Conservation (phyloP, 345 rosid species). For the Populus davidiana region DNA sequence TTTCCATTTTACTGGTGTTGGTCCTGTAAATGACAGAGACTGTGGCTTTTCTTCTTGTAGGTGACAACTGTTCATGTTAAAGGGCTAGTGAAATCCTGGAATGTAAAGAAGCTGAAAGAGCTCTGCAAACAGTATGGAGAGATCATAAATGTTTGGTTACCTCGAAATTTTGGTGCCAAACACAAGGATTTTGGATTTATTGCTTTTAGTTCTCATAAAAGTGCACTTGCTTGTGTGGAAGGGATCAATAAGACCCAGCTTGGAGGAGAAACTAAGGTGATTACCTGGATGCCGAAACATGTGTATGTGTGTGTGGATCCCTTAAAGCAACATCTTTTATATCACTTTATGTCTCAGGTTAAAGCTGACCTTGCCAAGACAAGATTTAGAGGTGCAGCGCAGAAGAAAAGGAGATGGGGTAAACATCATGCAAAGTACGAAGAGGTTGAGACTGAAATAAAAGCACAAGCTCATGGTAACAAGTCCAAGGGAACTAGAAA, state of each 20-base stretch:
- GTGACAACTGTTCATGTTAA: conserved; percentile 24
- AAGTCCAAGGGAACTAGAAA: too few relatives aligned
- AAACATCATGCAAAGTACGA: conserved; percentile 1
- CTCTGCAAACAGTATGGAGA: conserved; percentile 23
- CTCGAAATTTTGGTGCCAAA: conserved; percentile 15
- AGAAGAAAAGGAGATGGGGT: background rate
- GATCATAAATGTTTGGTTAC: conserved; percentile 15
- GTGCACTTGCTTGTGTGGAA: conserved; percentile 27
- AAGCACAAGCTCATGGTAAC: background rate
- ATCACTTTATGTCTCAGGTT: conserved; percentile 20
- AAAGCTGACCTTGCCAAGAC: conserved; percentile 27
- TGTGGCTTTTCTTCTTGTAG: conserved; percentile 11
- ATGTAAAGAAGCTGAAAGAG: conserved; percentile 19
- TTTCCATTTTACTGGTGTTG: background rate
- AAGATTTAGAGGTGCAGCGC: background rate
- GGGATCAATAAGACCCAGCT: conserved; percentile 16
- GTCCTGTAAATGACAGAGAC: background rate
- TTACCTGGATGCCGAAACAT: background rate
- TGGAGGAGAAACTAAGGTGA: conserved; percentile 24
- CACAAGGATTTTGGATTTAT: conserved; percentile 28
- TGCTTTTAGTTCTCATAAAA: conserved; percentile 19
- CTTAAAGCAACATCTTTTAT: background rate
- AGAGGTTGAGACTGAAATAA: conserved; percentile 2
- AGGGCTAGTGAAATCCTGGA: conserved; percentile 25
- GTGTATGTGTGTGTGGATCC: background rate